A percentile compares a stretch with the other conserved stretches of the same genome.
These are phyloP conservation scores for Aspergillus biplanus DNA, from an alignment of 495 filamentous ascomycete genomes.

Conservation along the genomic window DNA sequence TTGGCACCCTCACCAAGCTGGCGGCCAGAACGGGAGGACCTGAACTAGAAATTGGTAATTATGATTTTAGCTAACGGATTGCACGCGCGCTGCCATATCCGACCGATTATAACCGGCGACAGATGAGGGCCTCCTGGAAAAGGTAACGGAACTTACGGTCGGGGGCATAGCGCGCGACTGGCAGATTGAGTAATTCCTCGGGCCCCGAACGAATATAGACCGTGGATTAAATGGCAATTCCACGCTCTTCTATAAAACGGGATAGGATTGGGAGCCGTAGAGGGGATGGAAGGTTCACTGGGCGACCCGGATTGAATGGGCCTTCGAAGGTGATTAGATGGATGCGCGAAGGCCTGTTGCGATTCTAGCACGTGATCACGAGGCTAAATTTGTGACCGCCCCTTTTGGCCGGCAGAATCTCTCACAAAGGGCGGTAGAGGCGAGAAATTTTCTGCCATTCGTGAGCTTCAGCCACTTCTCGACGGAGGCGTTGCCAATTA, in stretches of 20 bases:
- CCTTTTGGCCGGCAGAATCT: constrained; percentile 40
- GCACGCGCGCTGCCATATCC: background rate
- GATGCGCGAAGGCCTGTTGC: no score
- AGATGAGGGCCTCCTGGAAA: background rate
- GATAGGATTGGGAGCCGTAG: no score
- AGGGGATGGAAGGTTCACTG: no score
- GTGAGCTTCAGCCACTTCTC: background rate
- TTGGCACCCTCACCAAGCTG: constrained; percentile 60
- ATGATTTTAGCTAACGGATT: background rate
- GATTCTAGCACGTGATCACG: no score
- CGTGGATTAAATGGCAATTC: background rate
- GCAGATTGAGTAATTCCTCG: constrained; percentile 11
- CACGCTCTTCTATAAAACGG: no score
- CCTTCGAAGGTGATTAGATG: no score
- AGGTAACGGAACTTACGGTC: constrained; percentile 42
- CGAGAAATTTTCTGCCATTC: constrained; percentile 24
- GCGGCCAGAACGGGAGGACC: constrained; percentile 49
- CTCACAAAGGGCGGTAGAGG: constrained; percentile 10
- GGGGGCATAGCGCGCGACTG: constrained; percentile 41
- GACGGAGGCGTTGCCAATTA: background rate
- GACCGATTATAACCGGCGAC: background rate
- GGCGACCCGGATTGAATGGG: no score
- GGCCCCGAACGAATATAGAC: constrained; percentile 4
- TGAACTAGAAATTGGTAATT: constrained; percentile 37
- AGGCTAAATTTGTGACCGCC: constrained; percentile 36